Percentiles rank a stretch among this genome's conserved stretches.
These are phyloP conservation scores for Cryptosporidium sp. DNA, from an alignment of 169 alveolate species.

Conservation along the genomic window DNA sequence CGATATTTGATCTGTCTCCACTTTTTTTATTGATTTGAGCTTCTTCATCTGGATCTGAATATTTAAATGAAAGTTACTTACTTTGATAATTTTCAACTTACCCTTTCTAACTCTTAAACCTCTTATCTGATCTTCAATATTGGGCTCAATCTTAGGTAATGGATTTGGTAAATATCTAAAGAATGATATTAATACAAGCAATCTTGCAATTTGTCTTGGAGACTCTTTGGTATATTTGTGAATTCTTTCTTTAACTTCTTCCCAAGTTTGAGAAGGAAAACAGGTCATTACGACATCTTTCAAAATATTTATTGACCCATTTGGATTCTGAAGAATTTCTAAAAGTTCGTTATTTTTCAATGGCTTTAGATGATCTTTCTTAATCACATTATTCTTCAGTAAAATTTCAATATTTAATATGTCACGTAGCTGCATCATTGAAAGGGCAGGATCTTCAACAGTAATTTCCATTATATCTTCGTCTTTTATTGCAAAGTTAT, in stretches of 20 bases:
- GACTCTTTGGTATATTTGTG: conserved; percentile 62
- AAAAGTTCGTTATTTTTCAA: conserved; percentile 13
- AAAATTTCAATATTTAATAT: conserved; percentile 77
- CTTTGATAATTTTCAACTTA: conserved; percentile 3
- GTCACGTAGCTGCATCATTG: conserved; percentile 82
- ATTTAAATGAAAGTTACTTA: neutral
- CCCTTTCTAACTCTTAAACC: conserved; percentile 31
- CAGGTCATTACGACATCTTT: conserved; percentile 20
- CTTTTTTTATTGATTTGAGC: neutral
- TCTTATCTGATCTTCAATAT: neutral
- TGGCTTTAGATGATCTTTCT: conserved; percentile 22
- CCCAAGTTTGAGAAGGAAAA: conserved; percentile 48
- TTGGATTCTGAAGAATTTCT: conserved; percentile 35
- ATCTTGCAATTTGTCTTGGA: conserved; percentile 64
- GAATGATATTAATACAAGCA: conserved; percentile 41
- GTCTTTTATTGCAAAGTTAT: conserved; percentile 81
- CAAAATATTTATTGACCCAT: conserved; percentile 9
- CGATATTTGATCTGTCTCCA: neutral
- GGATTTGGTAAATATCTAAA: conserved; percentile 41
- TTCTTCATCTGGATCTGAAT: conserved; percentile 4
- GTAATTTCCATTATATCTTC: conserved; percentile 81
- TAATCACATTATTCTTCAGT: conserved; percentile 17
- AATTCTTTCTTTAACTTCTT: conserved; percentile 51
- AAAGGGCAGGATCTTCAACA: conserved; percentile 85
- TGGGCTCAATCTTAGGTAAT: conserved; percentile 16